Evolutionary conservation across 139 green algal species (phyloP).

Genomic region (Chlamydomonas applanata): DNA sequence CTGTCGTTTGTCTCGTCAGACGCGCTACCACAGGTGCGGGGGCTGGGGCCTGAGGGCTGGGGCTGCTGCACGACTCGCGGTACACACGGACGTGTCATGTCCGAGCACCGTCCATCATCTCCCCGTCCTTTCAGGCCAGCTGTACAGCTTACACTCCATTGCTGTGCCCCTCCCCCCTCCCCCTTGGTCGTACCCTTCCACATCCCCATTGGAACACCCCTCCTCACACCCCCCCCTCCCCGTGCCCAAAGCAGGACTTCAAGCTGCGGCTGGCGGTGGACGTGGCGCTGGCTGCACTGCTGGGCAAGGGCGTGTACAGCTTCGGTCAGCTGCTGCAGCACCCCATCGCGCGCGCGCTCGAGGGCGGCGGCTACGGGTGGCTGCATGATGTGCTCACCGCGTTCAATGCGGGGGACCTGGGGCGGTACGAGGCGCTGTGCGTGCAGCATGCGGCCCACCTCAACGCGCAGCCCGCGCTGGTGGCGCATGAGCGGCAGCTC

Average conservation of each 20-base stretch:
- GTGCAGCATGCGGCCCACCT: constrained; percentile 68
- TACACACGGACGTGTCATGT: too few species aligned
- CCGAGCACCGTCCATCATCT: too few species aligned
- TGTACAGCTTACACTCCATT: too few species aligned
- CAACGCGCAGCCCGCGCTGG: constrained; percentile 91
- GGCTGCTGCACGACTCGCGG: too few species aligned
- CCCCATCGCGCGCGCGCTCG: constrained; percentile 83
- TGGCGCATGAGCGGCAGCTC: constrained; percentile 83
- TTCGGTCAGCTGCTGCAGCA: constrained; percentile 98
- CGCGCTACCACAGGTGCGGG: constrained; percentile 50
- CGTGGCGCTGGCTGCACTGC: constrained; percentile 89
- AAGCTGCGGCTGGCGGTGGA: constrained; percentile 87
- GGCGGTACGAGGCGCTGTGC: constrained; percentile 61
- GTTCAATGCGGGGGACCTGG: constrained; percentile 58
- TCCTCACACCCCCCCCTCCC: background rate
- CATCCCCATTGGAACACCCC: too few species aligned
- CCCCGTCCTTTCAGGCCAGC: too few species aligned
- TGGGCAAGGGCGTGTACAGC: constrained; percentile 94
- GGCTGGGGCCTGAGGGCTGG: too few species aligned
- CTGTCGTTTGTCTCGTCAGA: constrained; percentile 88
- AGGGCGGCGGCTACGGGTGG: constrained; percentile 74
- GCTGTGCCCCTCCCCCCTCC: too few species aligned
- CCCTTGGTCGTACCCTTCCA: too few species aligned
- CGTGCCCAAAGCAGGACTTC: constrained; percentile 68
- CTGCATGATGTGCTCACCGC: constrained; percentile 83